Evolutionary conservation across 129 eudicot species (phyloP), one percentile per base, ranked within the genome.

Genomic region (Saussurea involucrata): DNA sequence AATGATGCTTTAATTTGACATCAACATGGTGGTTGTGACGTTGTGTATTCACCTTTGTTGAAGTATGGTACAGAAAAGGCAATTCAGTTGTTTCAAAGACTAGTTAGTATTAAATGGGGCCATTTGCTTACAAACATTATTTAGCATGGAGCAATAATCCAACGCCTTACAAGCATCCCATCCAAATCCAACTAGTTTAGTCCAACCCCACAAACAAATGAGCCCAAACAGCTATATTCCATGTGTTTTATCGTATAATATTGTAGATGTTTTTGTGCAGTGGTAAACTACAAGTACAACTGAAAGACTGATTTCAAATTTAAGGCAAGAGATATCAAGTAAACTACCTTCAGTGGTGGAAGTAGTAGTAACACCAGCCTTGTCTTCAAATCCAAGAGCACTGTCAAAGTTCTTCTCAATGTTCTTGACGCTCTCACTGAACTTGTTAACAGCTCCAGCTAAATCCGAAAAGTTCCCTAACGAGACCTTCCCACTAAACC

Each of bases 351-450:
- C 92, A 72, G 76, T 75, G 17, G 71, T 68, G 36, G 79, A 73
- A 33, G 64, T 66, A 36, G 84, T 34, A 67, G 76, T 34, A 67
- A 74, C 78, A 42, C 81, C 85, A 46, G 90, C 72, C 76, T 85
- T 86, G 42, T 90, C 96, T 81, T 88, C 96, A 24, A 90, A 84
- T 68, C 96, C 96, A 76, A 93, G 96, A 22, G 98, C 98, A 63
- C 67, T 88, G 46, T 93, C 98, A 33, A 93, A 93, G 74, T 93
- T 93, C 88, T 90, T 88, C 88, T 90, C 96, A n/a, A 93, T 93
- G 76, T 90, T 90, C 87, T 93, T 93, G 29, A 93, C 98, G 73
- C 98, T 88, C 84, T 93, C 98, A 65, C 93, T 89, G 60, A 93
- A 67, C 85, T 90, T 93, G 78, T 88, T 93, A 81, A 93, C 98